phyloP scores from a whole-genome alignment of 257 asterid genomes.

The Plantago ovata region DNA sequence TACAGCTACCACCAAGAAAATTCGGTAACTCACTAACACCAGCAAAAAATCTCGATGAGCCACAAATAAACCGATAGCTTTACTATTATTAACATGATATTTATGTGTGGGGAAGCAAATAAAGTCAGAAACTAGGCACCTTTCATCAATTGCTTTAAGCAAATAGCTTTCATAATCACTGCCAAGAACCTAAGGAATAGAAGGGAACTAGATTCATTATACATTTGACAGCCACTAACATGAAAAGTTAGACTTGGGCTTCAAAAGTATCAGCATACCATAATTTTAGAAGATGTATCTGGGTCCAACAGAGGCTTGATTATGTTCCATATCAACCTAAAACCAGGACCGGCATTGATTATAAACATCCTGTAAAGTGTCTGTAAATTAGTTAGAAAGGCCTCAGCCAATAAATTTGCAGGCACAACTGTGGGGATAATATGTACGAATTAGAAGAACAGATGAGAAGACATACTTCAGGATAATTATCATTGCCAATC shows the following conservation, averaged over 20 bases:
- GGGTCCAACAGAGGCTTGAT: constrained; percentile 54
- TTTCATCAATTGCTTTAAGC: constrained; percentile 47
- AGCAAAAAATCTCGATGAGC: constrained; percentile 6
- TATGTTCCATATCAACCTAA: constrained; percentile 45
- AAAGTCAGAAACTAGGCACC: constrained; percentile 21
- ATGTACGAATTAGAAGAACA: no score
- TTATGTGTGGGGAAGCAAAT: neutral
- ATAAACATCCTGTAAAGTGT: constrained; percentile 47
- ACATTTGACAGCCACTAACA: constrained; percentile 2
- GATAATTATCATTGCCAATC: constrained; percentile 45
- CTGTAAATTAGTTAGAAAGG: constrained; percentile 22
- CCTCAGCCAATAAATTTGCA: constrained; percentile 2
- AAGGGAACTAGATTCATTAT: constrained; percentile 3
- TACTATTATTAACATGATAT: no score
- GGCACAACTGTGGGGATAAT: neutral
- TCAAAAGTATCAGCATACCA: constrained; percentile 14
- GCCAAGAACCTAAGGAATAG: constrained; percentile 38
- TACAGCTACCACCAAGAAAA: constrained; percentile 50
- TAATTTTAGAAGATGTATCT: constrained; percentile 40
- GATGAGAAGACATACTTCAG: constrained; percentile 30
- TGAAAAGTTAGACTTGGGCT: neutral
- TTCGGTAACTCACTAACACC: constrained; percentile 43
- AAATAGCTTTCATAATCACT: constrained; percentile 35
- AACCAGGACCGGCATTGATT: constrained; percentile 55
- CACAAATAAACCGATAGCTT: neutral